phyloP scores from a whole-genome alignment of 176 grass and related monocot genomes.

The Phoenix roebelenii region DNA sequence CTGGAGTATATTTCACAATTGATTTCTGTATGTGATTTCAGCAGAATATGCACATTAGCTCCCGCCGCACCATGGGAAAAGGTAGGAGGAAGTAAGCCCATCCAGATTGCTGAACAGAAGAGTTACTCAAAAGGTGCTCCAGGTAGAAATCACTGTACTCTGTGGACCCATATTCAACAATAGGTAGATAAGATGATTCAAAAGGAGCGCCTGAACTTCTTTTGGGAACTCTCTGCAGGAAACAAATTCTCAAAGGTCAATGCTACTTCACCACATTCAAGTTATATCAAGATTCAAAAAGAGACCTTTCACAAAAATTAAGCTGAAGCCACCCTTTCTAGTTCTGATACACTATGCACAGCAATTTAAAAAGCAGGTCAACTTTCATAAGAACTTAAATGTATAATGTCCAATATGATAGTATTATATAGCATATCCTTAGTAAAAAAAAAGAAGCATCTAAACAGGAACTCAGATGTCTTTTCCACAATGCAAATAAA shows the following conservation, averaged over 20 bases:
- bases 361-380: too few relatives aligned
- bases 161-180: conserved; percentile 34
- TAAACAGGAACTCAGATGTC: too few relatives aligned
- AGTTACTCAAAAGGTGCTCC: conserved; percentile 67
- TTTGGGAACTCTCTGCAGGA: conserved; percentile 65
- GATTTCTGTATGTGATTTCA: conserved; percentile 64
- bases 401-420: too few relatives aligned
- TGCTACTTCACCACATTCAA: neutral
- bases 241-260: neutral
- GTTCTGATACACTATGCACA: too few relatives aligned
- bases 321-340: too few relatives aligned
- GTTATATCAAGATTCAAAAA: too few relatives aligned
- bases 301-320: too few relatives aligned
- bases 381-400: too few relatives aligned
- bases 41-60: conserved; percentile 51
- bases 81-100: conserved; percentile 89
- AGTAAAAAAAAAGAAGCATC: too few relatives aligned
- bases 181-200: conserved; percentile 75
- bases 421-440: too few relatives aligned
- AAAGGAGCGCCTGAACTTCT: conserved; percentile 58
- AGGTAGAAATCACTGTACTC: conserved; percentile 46
- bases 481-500: too few relatives aligned
- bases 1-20: conserved; percentile 70
- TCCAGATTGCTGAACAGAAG: conserved; percentile 42
- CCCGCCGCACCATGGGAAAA: conserved; percentile 82